Base-by-base conservation (phyloP, 257 asterid species). In the Anisodus acutangulus region DNA sequence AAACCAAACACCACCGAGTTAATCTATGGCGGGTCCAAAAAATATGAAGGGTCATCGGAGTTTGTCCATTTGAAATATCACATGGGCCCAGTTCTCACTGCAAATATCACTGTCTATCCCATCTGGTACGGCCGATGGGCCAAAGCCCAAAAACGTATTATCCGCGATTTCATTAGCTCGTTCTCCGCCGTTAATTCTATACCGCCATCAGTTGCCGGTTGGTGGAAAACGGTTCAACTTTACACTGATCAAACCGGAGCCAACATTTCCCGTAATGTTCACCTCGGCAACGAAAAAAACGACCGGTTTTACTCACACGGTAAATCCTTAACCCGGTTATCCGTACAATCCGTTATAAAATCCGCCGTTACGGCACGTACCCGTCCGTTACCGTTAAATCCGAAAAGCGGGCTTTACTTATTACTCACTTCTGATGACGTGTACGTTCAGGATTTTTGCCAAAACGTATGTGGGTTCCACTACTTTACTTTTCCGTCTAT, bases 91-190 rank as follows among this genome's bases (percentile, higher is more conserved):
- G 92, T 95, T 79, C 95, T 95, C 70, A 90, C 95, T 76, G 91
- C 93, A 0, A 89, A 91, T 55, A 92, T 95, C 82, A 93, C 97
- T 55, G 92, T 93, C 2, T 91, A 91, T 87, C 97, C 96, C 9
- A 93, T 95, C 5, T 95, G 98, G 98, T 95, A 95, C 90, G 98
- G 98, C 72, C 53, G 43, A 0, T 95, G 98, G 98, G 85, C 76
- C 55, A 84, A 57, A 11, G 83, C 93, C 7, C 97, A 93, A 84
- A 95, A 95, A 83, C 91, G 93, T 13, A 92, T 93, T 59, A 92
- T 95, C 92, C 97, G 98, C 79, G 98, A 92, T 6, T 95, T 95
- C 89, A 88, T 95, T 68, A 70, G 15, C 90, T 93, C 98, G 4
- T 85, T 95, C 86, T 91, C 98, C 71, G 90, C 93, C 88, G 79